Evolutionary conservation across 495 filamentous ascomycete species (phyloP).

Genomic region (Sordaria brevicollis): DNA sequence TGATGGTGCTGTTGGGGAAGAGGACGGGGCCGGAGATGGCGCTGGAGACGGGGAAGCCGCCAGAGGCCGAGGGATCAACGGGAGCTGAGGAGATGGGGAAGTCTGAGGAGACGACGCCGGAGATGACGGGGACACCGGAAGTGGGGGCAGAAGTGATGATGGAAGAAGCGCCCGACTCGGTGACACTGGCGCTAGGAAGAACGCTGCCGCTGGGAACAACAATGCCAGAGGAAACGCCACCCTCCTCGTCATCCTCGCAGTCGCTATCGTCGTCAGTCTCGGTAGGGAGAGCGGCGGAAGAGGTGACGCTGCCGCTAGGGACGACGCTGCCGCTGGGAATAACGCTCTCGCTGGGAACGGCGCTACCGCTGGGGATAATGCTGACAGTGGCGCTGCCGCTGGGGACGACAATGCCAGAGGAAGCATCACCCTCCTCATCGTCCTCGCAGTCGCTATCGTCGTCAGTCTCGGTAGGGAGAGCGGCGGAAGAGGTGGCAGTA

Average conservation of each 20-base stretch:
- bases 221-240: background rate
- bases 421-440: background rate
- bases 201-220: background rate
- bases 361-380: background rate
- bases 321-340: background rate
- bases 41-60: conserved; percentile 49
- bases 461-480: background rate
- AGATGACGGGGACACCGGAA: conserved; percentile 50
- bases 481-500: background rate
- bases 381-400: background rate
- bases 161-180: background rate
- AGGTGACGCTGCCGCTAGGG: background rate
- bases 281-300: background rate
- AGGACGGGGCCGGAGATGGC: conserved; percentile 26
- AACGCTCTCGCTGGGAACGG: background rate
- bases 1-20: background rate
- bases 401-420: background rate
- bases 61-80: conserved; percentile 42
- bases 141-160: conserved; percentile 10
- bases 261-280: background rate
- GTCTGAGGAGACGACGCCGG: conserved; percentile 48
- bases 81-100: conserved; percentile 50
- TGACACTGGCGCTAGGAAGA: background rate
- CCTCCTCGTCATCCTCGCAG: background rate
- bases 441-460: background rate